These are phyloP conservation scores for Zoysia matrella DNA, from an alignment of 202 grass and related monocot genomes.

Conservation along the genomic window DNA sequence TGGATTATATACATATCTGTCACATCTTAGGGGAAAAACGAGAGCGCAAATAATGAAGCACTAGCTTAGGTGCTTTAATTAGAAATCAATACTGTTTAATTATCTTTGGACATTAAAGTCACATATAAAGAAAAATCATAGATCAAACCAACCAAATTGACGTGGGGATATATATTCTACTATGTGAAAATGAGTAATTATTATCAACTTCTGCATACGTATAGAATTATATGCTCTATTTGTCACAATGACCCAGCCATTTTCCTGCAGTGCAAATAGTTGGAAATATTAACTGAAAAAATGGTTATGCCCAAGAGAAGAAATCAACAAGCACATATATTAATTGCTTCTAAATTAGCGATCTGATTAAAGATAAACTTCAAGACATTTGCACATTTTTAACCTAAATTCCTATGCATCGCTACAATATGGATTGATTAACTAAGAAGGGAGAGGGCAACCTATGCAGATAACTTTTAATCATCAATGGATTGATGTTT, in stretches of 20 bases:
- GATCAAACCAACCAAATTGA: too few relatives aligned
- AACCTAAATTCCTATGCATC: too few relatives aligned
- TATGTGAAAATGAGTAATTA: not conserved
- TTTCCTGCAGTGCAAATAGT: not conserved
- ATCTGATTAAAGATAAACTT: too few relatives aligned
- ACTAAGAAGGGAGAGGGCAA: too few relatives aligned
- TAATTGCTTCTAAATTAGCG: too few relatives aligned
- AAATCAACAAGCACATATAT: not conserved
- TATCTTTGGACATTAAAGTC: not conserved
- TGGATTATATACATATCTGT: constrained; percentile 39
- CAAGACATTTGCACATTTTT: too few relatives aligned
- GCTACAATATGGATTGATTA: too few relatives aligned
- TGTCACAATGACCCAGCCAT: not conserved
- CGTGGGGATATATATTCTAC: not conserved
- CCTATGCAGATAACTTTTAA: too few relatives aligned
- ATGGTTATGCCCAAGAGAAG: not conserved
- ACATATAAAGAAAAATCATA: not conserved
- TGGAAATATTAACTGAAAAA: not conserved
- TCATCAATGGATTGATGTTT: too few relatives aligned
- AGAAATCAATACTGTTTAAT: constrained; percentile 13
- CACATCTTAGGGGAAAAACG: constrained; percentile 32
- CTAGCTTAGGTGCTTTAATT: constrained; percentile 14
- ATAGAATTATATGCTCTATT: not conserved
- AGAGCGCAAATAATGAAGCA: constrained; percentile 20
- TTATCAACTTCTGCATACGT: not conserved